Percentiles rank a stretch among this genome's conserved stretches.
Conservation (phyloP, 2,329 filamentous ascomycete genomes). For the Cercospora citrullina region DNA sequence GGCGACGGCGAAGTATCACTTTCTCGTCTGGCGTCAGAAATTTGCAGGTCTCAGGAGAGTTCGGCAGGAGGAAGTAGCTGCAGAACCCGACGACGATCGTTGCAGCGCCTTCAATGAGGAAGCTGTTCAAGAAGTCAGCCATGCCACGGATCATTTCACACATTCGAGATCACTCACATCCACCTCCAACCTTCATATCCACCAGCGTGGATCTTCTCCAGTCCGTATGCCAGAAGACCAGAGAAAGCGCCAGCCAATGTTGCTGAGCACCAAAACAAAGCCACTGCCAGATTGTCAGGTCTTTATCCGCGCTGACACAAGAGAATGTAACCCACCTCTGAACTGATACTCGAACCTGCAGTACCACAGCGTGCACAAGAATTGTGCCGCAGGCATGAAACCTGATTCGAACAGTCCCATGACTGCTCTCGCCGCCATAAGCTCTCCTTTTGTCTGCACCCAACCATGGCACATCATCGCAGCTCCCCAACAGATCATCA, state of each 20-base stretch:
- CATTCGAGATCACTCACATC: constrained; percentile 24
- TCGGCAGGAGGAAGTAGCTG: constrained; percentile 53
- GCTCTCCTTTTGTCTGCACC: constrained; percentile 33
- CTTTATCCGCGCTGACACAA: neutral
- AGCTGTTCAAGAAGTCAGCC: constrained; percentile 25
- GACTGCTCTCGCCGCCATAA: constrained; percentile 33
- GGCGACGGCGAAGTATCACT: constrained; percentile 44
- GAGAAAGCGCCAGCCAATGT: constrained; percentile 54
- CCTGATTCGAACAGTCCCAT: constrained; percentile 27
- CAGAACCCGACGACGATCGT: constrained; percentile 46
- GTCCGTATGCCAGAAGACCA: constrained; percentile 52
- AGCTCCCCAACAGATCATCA: constrained; percentile 37
- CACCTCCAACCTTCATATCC: constrained; percentile 32
- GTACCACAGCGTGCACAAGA: constrained; percentile 48
- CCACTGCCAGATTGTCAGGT: constrained; percentile 31
- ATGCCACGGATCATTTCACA: no score
- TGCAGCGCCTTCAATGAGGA: constrained; percentile 28
- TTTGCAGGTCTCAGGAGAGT: constrained; percentile 58
- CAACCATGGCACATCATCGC: constrained; percentile 37
- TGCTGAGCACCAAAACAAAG: constrained; percentile 51
- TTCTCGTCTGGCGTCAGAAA: constrained; percentile 55
- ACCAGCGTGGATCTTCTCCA: constrained; percentile 39
- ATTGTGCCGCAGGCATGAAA: constrained; percentile 30
- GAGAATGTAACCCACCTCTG: constrained; percentile 28
- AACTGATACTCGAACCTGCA: constrained; percentile 47